A percentile compares a stretch with the other conserved stretches of the same genome.
phyloP scores from a whole-genome alignment of 2,329 filamentous ascomycete species.

The Ophiostoma perfectum region DNA sequence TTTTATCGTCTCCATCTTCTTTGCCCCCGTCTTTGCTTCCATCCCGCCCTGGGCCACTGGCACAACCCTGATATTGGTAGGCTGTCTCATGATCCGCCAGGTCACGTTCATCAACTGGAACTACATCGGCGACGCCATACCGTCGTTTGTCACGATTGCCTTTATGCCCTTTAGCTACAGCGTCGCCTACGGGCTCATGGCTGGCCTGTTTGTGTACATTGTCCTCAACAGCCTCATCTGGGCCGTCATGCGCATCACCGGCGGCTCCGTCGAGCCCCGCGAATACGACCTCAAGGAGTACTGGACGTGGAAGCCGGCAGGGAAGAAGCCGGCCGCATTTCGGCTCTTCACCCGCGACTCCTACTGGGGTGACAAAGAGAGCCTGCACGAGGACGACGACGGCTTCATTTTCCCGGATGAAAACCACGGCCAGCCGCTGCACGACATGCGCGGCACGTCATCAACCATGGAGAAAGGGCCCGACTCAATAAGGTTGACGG shows the following conservation, averaged over 20 bases:
- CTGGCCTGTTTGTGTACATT: slow-evolving; percentile 51
- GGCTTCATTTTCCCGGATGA: slow-evolving; percentile 20
- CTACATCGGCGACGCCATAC: slow-evolving; percentile 69
- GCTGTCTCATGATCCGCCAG: slow-evolving; percentile 72
- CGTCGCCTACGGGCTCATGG: slow-evolving; percentile 71
- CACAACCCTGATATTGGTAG: slow-evolving; percentile 66
- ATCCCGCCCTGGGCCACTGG: slow-evolving; percentile 76
- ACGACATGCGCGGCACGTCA: slow-evolving; percentile 13
- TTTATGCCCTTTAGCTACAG: slow-evolving; percentile 76
- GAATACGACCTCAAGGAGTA: slow-evolving; percentile 53
- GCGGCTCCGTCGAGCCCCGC: slow-evolving; percentile 42
- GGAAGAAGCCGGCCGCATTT: slow-evolving; percentile 45
- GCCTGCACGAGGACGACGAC: slow-evolving; percentile 23
- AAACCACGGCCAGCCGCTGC: slow-evolving; percentile 19
- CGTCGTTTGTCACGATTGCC: slow-evolving; percentile 68
- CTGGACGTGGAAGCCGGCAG: slow-evolving; percentile 49
- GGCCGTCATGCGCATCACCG: slow-evolving; percentile 40
- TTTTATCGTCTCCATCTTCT: slow-evolving; percentile 68
- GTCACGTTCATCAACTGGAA: slow-evolving; percentile 71
- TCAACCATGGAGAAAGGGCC: slow-evolving; percentile 18
- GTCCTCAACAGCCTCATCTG: slow-evolving; percentile 46
- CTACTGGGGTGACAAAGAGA: slow-evolving; percentile 29
- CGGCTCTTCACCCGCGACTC: slow-evolving; percentile 32
- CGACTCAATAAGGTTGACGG: background rate
- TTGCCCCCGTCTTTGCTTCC: slow-evolving; percentile 70